Percentiles rank a stretch among this genome's conserved stretches.
Evolutionary conservation across 805 yeast genomes (phyloP).

Genomic region (Candida silvatica): DNA sequence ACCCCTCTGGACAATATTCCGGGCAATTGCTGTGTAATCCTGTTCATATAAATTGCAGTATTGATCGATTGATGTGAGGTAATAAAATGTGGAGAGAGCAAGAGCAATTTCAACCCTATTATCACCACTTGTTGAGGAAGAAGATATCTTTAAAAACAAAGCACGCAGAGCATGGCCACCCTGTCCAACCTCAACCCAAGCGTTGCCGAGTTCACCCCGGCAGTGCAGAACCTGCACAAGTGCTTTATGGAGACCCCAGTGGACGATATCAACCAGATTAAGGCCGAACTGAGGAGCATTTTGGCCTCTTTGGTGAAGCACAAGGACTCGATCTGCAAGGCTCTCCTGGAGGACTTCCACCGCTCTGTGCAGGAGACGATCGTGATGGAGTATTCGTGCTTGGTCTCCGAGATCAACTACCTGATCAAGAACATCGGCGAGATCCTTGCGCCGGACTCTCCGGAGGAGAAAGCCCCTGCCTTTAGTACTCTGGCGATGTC

Average conservation of each 20-base stretch:
- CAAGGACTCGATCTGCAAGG: constrained; percentile 42
- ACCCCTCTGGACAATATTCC: no score
- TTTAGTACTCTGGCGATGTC: constrained; percentile 15
- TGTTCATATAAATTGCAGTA: no score
- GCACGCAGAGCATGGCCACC: constrained; percentile 11
- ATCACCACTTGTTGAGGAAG: no score
- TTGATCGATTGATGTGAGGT: no score
- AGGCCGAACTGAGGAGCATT: constrained; percentile 56
- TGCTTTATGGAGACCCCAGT: constrained; percentile 39
- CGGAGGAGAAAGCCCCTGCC: constrained; percentile 27
- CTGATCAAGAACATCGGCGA: constrained; percentile 49
- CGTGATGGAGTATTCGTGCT: constrained; percentile 44
- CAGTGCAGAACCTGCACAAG: constrained; percentile 32
- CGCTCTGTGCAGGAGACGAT: constrained; percentile 56
- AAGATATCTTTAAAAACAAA: no score
- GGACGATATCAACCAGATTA: constrained; percentile 44
- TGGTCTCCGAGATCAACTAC: constrained; percentile 46
- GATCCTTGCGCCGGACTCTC: constrained; percentile 50
- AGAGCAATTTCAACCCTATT: neutral
- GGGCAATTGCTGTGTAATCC: no score
- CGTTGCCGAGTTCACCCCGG: constrained; percentile 35
- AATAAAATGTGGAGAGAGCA: no score
- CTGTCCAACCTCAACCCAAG: constrained; percentile 29
- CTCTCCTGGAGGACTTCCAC: constrained; percentile 60
- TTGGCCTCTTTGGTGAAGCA: constrained; percentile 58